Evolutionary conservation across 441 rosid species (phyloP), one percentile per base, ranked within the genome.

Genomic region (Omphalea diandra): DNA sequence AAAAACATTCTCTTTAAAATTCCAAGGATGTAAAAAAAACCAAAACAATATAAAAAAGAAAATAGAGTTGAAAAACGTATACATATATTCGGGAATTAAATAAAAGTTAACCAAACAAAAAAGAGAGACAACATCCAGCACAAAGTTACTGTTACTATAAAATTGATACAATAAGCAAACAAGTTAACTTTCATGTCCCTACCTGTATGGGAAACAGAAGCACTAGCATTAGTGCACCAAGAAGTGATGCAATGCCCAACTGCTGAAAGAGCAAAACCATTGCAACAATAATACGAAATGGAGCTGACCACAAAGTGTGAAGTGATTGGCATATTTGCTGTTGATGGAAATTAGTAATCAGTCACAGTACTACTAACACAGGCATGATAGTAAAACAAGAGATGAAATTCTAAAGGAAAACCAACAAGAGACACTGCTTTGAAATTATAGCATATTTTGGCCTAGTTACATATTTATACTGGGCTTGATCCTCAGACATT

Each of bases 271-370:
- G 94, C 73, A 96, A 93, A 69, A 94, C 79, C 91, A 96, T 67
- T 20, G 99, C 85, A 74, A 94, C 50, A 62, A 69, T 63, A 41
- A 96, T 93, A 43, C 99, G 98, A 81, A 96, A 90, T 41, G 99
- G 99, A 79, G 99, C 98, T 73, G 99, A 96, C 99, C 99, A 96
- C 77, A 96, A 62, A 76, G 93, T 86, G 80, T 96, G 99, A 81
- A 96, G 98, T 65, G 94, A 83, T 83, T 96, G 99, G 73, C 91
- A 88, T 75, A 89, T 52, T 90, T 90, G 94, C 93, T 90, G 89
- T 75, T 26, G 58, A 78, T 75, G 68, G 41, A 77, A 58, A 68
- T 8, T 18, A 74, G 70, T 12, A 56, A 63, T 24, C 26, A 49
- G 71, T 27, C 12, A 46, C 7, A 27, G 36, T 66, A n/a, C n/a